A percentile compares a stretch with the other conserved stretches of the same genome.
phyloP scores from a whole-genome alignment of 2,329 filamentous ascomycete species.

The Colletotrichum tamarilloi region DNA sequence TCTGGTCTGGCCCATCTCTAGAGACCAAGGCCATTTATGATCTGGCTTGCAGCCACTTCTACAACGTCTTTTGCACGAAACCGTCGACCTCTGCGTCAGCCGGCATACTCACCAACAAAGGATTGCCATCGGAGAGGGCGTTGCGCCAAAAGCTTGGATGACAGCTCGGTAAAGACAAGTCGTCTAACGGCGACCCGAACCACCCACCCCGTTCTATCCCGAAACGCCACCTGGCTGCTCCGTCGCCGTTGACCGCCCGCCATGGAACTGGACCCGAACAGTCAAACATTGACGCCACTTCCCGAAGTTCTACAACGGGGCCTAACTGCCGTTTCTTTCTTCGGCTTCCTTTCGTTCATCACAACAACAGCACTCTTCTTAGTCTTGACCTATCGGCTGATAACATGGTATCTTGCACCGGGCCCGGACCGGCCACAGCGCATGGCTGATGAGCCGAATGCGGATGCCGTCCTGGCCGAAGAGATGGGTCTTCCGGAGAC shows the following conservation, averaged over 20 bases:
- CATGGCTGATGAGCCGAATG: conserved; percentile 43
- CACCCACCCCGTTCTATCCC: neutral
- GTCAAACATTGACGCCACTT: conserved; percentile 46
- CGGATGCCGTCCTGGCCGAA: conserved; percentile 40
- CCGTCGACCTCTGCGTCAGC: neutral
- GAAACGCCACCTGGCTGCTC: conserved; percentile 8
- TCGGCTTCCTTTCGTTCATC: conserved; percentile 50
- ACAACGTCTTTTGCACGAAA: neutral
- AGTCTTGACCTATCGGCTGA: conserved; percentile 49
- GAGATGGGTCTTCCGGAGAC: conserved; percentile 39
- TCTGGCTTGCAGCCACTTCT: conserved; percentile 18
- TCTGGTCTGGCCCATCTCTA: neutral
- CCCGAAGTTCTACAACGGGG: conserved; percentile 48
- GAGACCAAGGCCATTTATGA: conserved; percentile 20
- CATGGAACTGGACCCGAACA: conserved; percentile 27
- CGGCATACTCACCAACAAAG: neutral
- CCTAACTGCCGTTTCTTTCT: conserved; percentile 49
- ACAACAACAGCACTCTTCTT: conserved; percentile 45
- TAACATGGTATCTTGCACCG: conserved; percentile 46
- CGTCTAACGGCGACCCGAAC: neutral
- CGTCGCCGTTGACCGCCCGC: neutral
- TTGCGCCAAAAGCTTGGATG: conserved; percentile 1
- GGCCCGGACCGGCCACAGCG: conserved; percentile 41
- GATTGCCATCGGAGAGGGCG: neutral
- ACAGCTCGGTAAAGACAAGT: neutral